Evolutionary conservation across 2,329 filamentous ascomycete species (phyloP).

Genomic region (Fusarium sp.): DNA sequence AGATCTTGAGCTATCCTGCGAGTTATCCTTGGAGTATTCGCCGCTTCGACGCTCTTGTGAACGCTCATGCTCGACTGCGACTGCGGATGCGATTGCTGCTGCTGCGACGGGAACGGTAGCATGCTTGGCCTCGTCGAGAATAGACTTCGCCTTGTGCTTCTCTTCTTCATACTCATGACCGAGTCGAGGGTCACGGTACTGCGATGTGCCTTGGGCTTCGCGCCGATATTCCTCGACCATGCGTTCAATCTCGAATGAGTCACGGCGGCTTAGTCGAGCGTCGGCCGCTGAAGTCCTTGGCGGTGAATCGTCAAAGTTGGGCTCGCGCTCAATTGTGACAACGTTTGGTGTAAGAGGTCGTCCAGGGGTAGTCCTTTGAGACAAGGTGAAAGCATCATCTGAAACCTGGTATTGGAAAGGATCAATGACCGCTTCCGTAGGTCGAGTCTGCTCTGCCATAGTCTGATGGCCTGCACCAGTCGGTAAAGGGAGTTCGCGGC

Average conservation of each 20-base stretch:
- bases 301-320: conserved; percentile 58
- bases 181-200: conserved; percentile 36
- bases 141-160: conserved; percentile 57
- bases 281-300: conserved; percentile 43
- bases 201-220: conserved; percentile 31
- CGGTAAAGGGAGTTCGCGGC: conserved; percentile 42
- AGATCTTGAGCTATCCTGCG: conserved; percentile 48
- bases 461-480: conserved; percentile 46
- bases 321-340: conserved; percentile 65
- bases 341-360: conserved; percentile 62
- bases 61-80: conserved; percentile 56
- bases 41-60: conserved; percentile 49
- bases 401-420: conserved; percentile 69
- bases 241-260: conserved; percentile 60
- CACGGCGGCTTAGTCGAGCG: conserved; percentile 60
- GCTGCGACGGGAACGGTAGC: conserved; percentile 61
- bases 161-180: conserved; percentile 51
- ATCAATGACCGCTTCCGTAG: conserved; percentile 56
- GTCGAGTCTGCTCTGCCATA: conserved; percentile 41
- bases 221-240: conserved; percentile 48
- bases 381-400: conserved; percentile 63
- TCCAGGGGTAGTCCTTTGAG: conserved; percentile 52
- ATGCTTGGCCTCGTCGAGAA: conserved; percentile 59
- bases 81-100: conserved; percentile 60
- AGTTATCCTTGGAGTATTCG: conserved; percentile 50